Evolutionary conservation across 331 rosid species (phyloP).

Genomic region (Malus hybrid): DNA sequence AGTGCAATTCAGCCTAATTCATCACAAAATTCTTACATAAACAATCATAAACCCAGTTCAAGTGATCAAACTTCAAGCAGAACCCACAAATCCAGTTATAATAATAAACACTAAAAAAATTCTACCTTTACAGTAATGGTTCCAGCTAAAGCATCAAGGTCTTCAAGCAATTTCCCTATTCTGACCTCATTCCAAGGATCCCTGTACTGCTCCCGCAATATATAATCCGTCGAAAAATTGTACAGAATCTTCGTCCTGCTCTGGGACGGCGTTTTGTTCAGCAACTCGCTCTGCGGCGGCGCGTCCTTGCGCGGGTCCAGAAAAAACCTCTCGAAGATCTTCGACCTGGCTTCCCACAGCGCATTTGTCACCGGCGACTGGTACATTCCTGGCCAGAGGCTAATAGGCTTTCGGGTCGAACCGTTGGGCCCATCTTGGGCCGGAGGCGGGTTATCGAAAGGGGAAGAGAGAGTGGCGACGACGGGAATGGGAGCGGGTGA

Average conservation of each 20-base stretch:
- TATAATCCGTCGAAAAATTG: constrained; percentile 61
- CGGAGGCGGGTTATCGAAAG: constrained; percentile 7
- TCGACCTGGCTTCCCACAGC: constrained; percentile 27
- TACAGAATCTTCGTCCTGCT: constrained; percentile 61
- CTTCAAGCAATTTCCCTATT: constrained; percentile 76
- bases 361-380: constrained; percentile 67
- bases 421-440: constrained; percentile 5
- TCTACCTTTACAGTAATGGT: constrained; percentile 69
- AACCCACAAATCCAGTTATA: background rate
- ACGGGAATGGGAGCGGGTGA: constrained; percentile 46
- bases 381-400: constrained; percentile 82
- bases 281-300: constrained; percentile 69
- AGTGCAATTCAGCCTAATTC: background rate
- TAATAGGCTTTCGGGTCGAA: constrained; percentile 42
- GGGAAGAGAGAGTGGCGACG: constrained; percentile 26
- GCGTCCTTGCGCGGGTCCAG: constrained; percentile 71
- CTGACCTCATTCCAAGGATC: constrained; percentile 90
- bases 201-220: constrained; percentile 69
- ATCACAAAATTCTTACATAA: background rate
- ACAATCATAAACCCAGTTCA: background rate
- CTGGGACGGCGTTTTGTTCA: constrained; percentile 61
- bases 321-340: constrained; percentile 49
- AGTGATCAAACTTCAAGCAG: background rate
- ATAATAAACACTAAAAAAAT: background rate
- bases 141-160: constrained; percentile 87